These are phyloP conservation scores for Podospora fimiseda DNA, from an alignment of 495 filamentous ascomycete species.

Conservation along the genomic window DNA sequence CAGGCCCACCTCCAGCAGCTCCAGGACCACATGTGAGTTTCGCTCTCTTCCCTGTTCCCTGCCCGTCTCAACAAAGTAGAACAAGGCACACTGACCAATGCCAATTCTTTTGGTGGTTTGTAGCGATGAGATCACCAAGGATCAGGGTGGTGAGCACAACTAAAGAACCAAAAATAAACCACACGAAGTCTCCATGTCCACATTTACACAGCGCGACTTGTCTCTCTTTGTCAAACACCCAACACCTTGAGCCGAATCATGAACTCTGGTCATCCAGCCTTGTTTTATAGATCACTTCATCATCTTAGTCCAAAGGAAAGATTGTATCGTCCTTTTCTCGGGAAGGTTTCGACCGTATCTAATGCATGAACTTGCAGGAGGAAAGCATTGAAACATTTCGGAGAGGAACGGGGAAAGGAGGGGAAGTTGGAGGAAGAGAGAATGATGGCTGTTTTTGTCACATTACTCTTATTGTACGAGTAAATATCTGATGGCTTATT, in stretches of 20 bases:
- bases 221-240: not conserved
- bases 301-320: too few relatives aligned
- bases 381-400: not conserved
- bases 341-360: not conserved
- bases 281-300: too few relatives aligned
- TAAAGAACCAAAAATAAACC: too few relatives aligned
- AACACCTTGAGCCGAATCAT: too few relatives aligned
- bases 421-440: too few relatives aligned
- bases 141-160: constrained; percentile 68
- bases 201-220: constrained; percentile 11
- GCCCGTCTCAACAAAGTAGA: too few relatives aligned
- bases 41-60: too few relatives aligned
- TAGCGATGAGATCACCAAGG: constrained; percentile 62
- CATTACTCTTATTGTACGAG: not conserved
- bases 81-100: not conserved
- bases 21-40: constrained; percentile 78
- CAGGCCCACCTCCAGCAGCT: constrained; percentile 76
- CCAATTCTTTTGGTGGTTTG: not conserved
- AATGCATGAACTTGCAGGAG: not conserved
- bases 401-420: not conserved
- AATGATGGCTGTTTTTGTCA: not conserved
- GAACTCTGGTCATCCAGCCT: too few relatives aligned
- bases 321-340: not conserved
- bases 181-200: too few relatives aligned
- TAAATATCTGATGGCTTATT: not conserved